phyloP scores from a whole-genome alignment of 2,329 filamentous ascomycete species.

The Fusarium luffae region DNA sequence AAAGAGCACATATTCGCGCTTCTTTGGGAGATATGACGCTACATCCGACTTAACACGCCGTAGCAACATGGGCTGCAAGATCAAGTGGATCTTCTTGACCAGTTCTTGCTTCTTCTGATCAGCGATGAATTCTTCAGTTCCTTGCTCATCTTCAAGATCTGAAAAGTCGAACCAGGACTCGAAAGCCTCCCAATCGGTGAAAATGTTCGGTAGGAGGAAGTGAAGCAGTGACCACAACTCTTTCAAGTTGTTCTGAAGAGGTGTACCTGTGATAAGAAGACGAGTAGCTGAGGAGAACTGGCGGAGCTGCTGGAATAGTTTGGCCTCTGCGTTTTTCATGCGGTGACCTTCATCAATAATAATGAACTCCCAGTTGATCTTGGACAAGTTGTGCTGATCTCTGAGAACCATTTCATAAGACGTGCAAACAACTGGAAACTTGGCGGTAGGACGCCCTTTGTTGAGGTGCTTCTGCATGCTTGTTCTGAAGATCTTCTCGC shows the following conservation, averaged over 20 bases:
- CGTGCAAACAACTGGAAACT: constrained; percentile 93
- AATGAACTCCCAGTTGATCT: constrained; percentile 96
- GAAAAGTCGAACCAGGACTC: constrained; percentile 98
- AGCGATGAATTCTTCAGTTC: constrained; percentile 80
- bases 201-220: constrained; percentile 91
- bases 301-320: constrained; percentile 87
- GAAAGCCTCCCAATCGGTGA: constrained; percentile 92
- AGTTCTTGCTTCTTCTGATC: constrained; percentile 71
- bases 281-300: constrained; percentile 91
- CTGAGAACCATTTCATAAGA: constrained; percentile 97
- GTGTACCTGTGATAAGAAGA: constrained; percentile 92
- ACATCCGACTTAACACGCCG: constrained; percentile 94
- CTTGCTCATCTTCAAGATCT: constrained; percentile 84
- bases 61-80: constrained; percentile 90
- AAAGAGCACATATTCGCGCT: constrained; percentile 95
- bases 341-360: constrained; percentile 98
- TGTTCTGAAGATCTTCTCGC: constrained; percentile 80
- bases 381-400: constrained; percentile 82
- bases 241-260: constrained; percentile 92
- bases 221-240: constrained; percentile 96
- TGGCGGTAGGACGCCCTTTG: constrained; percentile 65
- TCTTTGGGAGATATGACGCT: constrained; percentile 89
- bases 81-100: constrained; percentile 84
- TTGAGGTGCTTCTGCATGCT: constrained; percentile 76
- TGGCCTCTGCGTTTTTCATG: constrained; percentile 96